Percentiles rank a stretch among this genome's conserved stretches.
Evolutionary conservation across 768 basidiomycete species (phyloP).

Genomic region (Xerocomellus dryophilus): DNA sequence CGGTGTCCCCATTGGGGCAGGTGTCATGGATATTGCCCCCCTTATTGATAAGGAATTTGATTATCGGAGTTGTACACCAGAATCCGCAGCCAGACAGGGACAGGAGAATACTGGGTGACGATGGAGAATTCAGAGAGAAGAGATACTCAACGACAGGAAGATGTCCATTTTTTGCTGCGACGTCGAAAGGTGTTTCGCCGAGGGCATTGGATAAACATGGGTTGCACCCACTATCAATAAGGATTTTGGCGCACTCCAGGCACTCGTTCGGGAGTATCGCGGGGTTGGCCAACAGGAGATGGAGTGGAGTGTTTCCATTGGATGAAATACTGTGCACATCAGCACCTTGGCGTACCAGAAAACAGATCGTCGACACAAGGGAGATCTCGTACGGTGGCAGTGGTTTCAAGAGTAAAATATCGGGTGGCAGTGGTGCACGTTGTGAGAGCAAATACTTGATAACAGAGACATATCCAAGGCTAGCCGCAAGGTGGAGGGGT

Average conservation of each 20-base stretch:
- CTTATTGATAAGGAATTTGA: constrained; percentile 2
- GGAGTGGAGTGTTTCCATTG: not conserved
- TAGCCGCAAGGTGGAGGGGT: not conserved
- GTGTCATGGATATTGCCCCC: not conserved
- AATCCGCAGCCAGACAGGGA: not conserved
- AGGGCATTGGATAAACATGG: not conserved
- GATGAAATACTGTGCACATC: not conserved
- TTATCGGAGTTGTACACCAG: not conserved
- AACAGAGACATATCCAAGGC: not conserved
- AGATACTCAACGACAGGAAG: not conserved
- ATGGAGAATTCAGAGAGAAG: not conserved
- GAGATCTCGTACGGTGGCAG: too few species aligned
- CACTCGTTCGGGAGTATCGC: not conserved
- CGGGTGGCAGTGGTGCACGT: not conserved
- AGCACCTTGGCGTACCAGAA: not conserved
- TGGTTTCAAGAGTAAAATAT: not conserved
- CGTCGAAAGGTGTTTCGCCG: not conserved
- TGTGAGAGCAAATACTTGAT: not conserved
- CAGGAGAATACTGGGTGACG: not conserved
- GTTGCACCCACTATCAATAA: not conserved
- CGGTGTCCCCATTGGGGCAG: not conserved
- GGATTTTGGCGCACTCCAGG: not conserved
- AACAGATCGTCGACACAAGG: not conserved
- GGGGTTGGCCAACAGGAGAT: not conserved
- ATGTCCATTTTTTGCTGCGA: not conserved